Base-by-base conservation (phyloP, 345 rosid genomes). In the Corchorus capsularis region DNA sequence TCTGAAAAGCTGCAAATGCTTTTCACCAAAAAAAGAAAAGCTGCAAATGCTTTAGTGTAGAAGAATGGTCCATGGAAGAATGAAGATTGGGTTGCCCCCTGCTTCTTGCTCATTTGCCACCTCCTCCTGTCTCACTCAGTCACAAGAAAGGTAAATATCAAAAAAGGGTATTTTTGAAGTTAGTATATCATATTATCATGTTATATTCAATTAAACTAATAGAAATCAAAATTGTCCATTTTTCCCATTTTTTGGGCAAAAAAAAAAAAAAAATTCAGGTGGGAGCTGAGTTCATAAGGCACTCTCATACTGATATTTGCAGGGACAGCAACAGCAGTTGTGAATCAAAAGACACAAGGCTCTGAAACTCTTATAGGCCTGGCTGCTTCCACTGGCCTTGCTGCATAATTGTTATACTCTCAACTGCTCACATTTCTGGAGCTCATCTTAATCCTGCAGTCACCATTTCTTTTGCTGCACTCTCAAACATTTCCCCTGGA, bases 391-490 rank as follows among this genome's bases (percentile, higher is more conserved):
- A 66, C 88, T 1, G 98, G 97, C n/a, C 85, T 92, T 0, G 96
- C 94, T 1, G 94, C 47, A 92, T 90, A 96, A 79, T 87, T 43
- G 90, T 92, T 46, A 92, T 94, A 34, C 79, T 91, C 14, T 83
- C 97, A 2, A 91, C 93, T 2, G 94, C 96, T 47, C 98, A 94
- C 78, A 92, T 94, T 80, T 94, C 94, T 3, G 96, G 98, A 17
- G 98, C 98, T 13, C 96, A 94, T 85, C 96, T 92, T 56, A 94
- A 94, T 75, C 97, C 96, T 7, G 80, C 94, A n/a, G 4, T 94
- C 64, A 92, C 98, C 78, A 86, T 91, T 73, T 81, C 91, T 60
- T 92, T 90, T 77, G 92, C 98, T 73, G 92, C 96, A 27, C 82
- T n/a, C n/a, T 91, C 39, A 89, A 85, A 69, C 92, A 90, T 82